phyloP scores from a whole-genome alignment of 768 basidiomycete genomes.

The Galerina marginata region DNA sequence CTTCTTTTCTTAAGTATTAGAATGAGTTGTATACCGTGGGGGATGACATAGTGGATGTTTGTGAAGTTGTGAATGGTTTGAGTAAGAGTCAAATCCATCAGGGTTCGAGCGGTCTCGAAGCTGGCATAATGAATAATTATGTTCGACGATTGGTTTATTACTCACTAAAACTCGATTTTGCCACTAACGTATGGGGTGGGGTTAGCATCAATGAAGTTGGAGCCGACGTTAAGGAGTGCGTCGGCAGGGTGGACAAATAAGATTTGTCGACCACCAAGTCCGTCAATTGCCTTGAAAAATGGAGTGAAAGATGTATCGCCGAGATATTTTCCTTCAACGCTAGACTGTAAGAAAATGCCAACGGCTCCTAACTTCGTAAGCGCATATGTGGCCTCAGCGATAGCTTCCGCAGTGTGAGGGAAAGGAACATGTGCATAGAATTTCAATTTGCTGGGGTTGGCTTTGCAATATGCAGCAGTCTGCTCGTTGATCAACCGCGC shows the following conservation, averaged over 20 bases:
- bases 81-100: constrained; percentile 32
- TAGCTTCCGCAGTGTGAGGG: constrained; percentile 35
- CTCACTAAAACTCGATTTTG: constrained; percentile 38
- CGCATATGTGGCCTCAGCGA: constrained; percentile 35
- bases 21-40: neutral
- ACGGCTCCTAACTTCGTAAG: constrained; percentile 33
- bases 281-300: constrained; percentile 36
- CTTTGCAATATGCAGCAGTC: constrained; percentile 33
- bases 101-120: constrained; percentile 26
- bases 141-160: neutral
- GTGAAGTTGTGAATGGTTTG: constrained; percentile 32
- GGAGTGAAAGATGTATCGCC: constrained; percentile 31
- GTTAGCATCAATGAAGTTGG: constrained; percentile 34
- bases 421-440: constrained; percentile 39
- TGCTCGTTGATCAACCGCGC: constrained; percentile 41
- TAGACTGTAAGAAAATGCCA: constrained; percentile 35
- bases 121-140: neutral
- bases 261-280: constrained; percentile 28
- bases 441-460: constrained; percentile 23
- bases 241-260: constrained; percentile 35
- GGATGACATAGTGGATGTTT: constrained; percentile 25
- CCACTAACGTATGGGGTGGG: constrained; percentile 35
- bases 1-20: neutral
- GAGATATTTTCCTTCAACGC: constrained; percentile 37
- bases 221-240: constrained; percentile 30